Evolutionary conservation across 306 rosid genomes (phyloP), one percentile per base, ranked within the genome.

Genomic region (Gastrolobium villosum): DNA sequence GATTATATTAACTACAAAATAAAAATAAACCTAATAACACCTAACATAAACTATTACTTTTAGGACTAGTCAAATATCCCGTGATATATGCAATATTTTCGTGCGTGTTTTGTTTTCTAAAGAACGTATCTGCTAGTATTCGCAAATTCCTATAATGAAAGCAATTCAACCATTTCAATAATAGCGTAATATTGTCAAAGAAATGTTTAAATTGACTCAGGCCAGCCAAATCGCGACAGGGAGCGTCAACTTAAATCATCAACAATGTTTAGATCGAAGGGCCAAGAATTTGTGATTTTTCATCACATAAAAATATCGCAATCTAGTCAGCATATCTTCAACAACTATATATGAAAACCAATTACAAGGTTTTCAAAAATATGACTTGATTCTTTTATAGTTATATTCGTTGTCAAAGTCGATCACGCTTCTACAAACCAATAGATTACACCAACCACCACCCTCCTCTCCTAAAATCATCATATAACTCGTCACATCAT

Each of bases 391-490:
- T 54, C 63, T 20, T 63, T 59, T 52, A 9, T 65, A 11, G 3
- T 64, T 72, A 41, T 59, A 36, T 72, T 78, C 67, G 3, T 52
- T 79, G 72, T 69, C 79, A 55, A 62, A 46, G 54, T 40, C 41
- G 67, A 68, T 79, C 37, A 43, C 74, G 28, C 30, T 53, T 84
- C 75, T 46, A 13, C 56, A 74, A 74, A 14, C 61, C 13, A 26
- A 66, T 66, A 55, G 55, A 81, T 74, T 56, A 37, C 71, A 74
- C 59, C 77, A 73, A 80, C 70, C 53, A 80, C 62, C 66, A 64
- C 28, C 11, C 59, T 48, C 39, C 35, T 53, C 65, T 14, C 35
- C 64, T 57, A 46, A 57, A 55, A 74, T 66, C 32, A 66, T 37
- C 30, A 32, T 59, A 44, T 14, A 5, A 53, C 65, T 46, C 50